Evolutionary conservation across 192 early-diverging fungal species (phyloP).

Genomic region (Coemansia sp.): DNA sequence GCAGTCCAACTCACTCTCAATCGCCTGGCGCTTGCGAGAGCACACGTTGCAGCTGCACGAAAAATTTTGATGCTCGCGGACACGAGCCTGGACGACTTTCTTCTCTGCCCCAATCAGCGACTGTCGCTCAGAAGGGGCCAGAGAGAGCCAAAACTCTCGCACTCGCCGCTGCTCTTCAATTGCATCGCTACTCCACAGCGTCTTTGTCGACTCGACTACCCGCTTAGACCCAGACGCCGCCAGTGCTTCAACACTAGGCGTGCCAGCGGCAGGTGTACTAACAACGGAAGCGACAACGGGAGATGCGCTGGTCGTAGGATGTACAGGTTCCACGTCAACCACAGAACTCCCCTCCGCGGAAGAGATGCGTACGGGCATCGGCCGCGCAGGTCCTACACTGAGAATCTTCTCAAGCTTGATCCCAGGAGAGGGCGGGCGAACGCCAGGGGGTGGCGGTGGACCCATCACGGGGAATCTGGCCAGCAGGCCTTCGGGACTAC

Average conservation of each 20-base stretch:
- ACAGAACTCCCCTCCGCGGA: neutral
- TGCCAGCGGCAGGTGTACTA: neutral
- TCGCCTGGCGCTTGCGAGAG: slow-evolving; percentile 52
- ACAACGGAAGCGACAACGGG: neutral
- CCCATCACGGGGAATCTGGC: neutral
- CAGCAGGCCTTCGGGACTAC: neutral
- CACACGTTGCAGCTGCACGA: slow-evolving; percentile 54
- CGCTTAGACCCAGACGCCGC: neutral
- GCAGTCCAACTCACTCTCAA: slow-evolving; percentile 48
- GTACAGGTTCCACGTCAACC: neutral
- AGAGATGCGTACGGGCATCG: neutral
- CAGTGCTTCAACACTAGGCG: neutral
- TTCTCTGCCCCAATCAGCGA: slow-evolving; percentile 42
- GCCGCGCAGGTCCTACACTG: neutral
- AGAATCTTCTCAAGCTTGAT: neutral
- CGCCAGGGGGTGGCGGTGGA: neutral
- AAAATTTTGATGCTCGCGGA: slow-evolving; percentile 55
- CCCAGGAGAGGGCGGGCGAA: slow-evolving; percentile 2
- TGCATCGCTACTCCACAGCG: slow-evolving; percentile 36
- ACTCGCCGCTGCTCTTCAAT: slow-evolving; percentile 39
- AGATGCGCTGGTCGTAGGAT: neutral
- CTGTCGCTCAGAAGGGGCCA: slow-evolving; percentile 38
- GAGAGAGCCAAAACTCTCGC: slow-evolving; percentile 43
- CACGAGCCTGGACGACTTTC: slow-evolving; percentile 40
- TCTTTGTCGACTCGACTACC: neutral